Conservation (phyloP, 495 filamentous ascomycete genomes). For the Talaromyces thailandensis region DNA sequence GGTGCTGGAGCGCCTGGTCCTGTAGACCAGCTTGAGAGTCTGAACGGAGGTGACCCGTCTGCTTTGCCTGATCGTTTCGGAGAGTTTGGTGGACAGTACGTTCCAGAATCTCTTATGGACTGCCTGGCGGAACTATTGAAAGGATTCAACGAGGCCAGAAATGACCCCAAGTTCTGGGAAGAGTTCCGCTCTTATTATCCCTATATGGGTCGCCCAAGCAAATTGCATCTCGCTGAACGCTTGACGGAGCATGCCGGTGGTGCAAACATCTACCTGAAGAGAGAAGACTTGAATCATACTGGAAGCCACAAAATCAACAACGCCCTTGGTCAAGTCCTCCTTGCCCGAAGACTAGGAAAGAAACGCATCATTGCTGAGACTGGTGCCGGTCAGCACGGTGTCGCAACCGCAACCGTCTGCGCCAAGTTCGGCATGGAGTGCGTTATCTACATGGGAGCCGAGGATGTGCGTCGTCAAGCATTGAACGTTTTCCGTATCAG, state of each 20-base stretch:
- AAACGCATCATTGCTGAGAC: slow-evolving; percentile 93
- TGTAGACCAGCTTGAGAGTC: slow-evolving; percentile 62
- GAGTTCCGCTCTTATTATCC: slow-evolving; percentile 95
- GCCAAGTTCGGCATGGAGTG: slow-evolving; percentile 96
- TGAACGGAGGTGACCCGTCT: slow-evolving; percentile 48
- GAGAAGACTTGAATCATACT: slow-evolving; percentile 85
- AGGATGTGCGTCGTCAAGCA: slow-evolving; percentile 87
- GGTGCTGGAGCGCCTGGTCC: slow-evolving; percentile 43
- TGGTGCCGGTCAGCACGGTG: slow-evolving; percentile 93
- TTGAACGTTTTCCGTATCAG: slow-evolving; percentile 96
- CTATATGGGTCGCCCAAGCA: slow-evolving; percentile 93
- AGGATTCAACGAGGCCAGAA: slow-evolving; percentile 78
- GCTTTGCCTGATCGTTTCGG: slow-evolving; percentile 80
- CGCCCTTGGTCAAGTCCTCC: slow-evolving; percentile 78
- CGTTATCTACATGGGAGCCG: slow-evolving; percentile 91
- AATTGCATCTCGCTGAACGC: slow-evolving; percentile 79
- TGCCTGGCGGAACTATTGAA: slow-evolving; percentile 83
- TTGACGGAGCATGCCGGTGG: slow-evolving; percentile 83
- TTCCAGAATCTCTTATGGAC: slow-evolving; percentile 96
- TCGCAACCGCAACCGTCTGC: slow-evolving; percentile 91
- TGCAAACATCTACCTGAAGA: slow-evolving; percentile 91
- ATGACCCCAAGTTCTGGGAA: slow-evolving; percentile 91
- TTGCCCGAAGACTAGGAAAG: slow-evolving; percentile 78
- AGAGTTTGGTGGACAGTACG: slow-evolving; percentile 97
- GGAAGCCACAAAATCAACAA: slow-evolving; percentile 97